These are phyloP conservation scores for Calonectria honghensis DNA, from an alignment of 2,329 filamentous ascomycete genomes.

Conservation along the genomic window DNA sequence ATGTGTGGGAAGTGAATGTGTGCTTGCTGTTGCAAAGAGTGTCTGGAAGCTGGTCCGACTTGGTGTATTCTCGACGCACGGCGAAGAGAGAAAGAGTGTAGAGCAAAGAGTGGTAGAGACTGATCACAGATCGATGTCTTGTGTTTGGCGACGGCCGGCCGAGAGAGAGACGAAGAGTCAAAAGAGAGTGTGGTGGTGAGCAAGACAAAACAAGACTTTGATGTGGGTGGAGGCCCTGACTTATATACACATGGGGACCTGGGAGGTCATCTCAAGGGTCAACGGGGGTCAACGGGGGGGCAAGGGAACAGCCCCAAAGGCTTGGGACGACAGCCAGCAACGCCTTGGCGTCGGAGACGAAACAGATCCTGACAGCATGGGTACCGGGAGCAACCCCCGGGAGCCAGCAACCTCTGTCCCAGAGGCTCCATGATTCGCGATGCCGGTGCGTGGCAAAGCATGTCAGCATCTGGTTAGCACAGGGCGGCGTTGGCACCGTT, in stretches of 20 bases:
- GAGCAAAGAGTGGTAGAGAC: slow-evolving; percentile 51
- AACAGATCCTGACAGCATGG: slow-evolving; percentile 25
- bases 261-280: slow-evolving; percentile 42
- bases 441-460: slow-evolving; percentile 36
- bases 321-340: slow-evolving; percentile 46
- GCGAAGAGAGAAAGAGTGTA: slow-evolving; percentile 52
- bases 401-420: slow-evolving; percentile 21
- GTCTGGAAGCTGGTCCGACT: slow-evolving; percentile 55
- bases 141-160: slow-evolving; percentile 51
- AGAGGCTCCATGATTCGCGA: slow-evolving; percentile 52
- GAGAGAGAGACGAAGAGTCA: slow-evolving; percentile 51
- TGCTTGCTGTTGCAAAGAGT: slow-evolving; percentile 24
- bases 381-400: slow-evolving; percentile 21
- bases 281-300: slow-evolving; percentile 39
- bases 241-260: slow-evolving; percentile 48
- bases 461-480: slow-evolving; percentile 41
- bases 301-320: slow-evolving; percentile 37
- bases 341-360: slow-evolving; percentile 27
- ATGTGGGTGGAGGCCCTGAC: slow-evolving; percentile 44
- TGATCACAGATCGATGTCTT: slow-evolving; percentile 56
- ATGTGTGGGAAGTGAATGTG: slow-evolving; percentile 42
- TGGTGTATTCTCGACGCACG: slow-evolving; percentile 53
- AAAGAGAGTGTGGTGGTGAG: slow-evolving; percentile 48
- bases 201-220: slow-evolving; percentile 32
- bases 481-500: slow-evolving; percentile 27